Percentiles rank a stretch among this genome's conserved stretches.
phyloP scores from a whole-genome alignment of 2,329 filamentous ascomycete species.

The Colletotrichum tropicale region DNA sequence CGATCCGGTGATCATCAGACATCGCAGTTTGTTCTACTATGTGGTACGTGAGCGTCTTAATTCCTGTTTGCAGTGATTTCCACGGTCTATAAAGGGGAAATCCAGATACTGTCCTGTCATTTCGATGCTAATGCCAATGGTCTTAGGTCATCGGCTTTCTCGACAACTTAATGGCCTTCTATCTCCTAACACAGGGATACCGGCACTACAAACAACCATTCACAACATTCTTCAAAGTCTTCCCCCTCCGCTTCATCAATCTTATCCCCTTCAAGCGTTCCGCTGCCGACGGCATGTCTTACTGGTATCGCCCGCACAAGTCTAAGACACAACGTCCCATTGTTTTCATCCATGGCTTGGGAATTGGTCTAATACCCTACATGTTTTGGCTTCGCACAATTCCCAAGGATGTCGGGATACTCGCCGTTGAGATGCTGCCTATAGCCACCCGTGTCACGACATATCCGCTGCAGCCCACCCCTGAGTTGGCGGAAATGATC shows the following conservation, averaged over 20 bases:
- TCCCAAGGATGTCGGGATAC: slow-evolving; percentile 57
- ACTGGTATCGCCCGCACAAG: slow-evolving; percentile 66
- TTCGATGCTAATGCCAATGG: background rate
- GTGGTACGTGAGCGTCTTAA: slow-evolving; percentile 39
- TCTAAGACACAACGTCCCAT: slow-evolving; percentile 61
- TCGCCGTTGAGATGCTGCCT: slow-evolving; percentile 63
- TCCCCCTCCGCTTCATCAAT: slow-evolving; percentile 58
- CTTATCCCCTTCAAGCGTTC: slow-evolving; percentile 50
- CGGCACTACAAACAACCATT: slow-evolving; percentile 54
- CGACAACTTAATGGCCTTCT: slow-evolving; percentile 39
- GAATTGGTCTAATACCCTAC: slow-evolving; percentile 57
- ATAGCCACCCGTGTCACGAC: slow-evolving; percentile 62
- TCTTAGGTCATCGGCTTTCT: slow-evolving; percentile 49
- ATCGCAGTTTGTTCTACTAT: slow-evolving; percentile 63
- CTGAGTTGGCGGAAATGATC: slow-evolving; percentile 1
- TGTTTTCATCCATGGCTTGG: slow-evolving; percentile 69
- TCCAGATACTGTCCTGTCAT: background rate
- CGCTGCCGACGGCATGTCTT: slow-evolving; percentile 52
- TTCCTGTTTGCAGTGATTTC: background rate
- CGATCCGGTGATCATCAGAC: slow-evolving; percentile 60
- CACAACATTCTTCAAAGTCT: slow-evolving; percentile 45
- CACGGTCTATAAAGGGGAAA: background rate
- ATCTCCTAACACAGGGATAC: slow-evolving; percentile 34
- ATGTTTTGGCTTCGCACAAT: slow-evolving; percentile 48
- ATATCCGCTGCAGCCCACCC: slow-evolving; percentile 40